phyloP scores from a whole-genome alignment of 176 grass and related monocot species.

The Lolium rigidum region DNA sequence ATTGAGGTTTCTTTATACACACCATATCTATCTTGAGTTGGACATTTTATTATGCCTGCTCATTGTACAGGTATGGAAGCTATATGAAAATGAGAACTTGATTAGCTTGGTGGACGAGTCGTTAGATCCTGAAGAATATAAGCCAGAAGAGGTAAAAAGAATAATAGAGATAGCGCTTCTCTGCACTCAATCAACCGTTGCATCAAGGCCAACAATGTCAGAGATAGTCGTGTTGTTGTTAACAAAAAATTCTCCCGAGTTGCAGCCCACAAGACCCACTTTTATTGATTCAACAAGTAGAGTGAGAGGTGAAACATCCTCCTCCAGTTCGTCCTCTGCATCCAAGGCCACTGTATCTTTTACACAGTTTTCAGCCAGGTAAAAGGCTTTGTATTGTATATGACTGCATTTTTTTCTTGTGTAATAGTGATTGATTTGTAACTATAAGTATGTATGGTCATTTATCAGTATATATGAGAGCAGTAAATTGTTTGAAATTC shows the following conservation, averaged over 20 bases:
- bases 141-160: conserved; percentile 57
- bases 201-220: conserved; percentile 80
- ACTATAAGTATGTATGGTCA: conserved; percentile 20
- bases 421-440: conserved; percentile 36
- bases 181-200: conserved; percentile 75
- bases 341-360: conserved; percentile 67
- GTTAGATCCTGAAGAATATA: conserved; percentile 66
- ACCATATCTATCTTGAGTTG: conserved; percentile 3
- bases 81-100: conserved; percentile 65
- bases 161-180: conserved; percentile 74
- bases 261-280: conserved; percentile 66
- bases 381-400: conserved; percentile 44
- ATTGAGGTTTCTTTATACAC: conserved; percentile 27
- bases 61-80: conserved; percentile 66
- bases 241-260: conserved; percentile 45
- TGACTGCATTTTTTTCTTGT: conserved; percentile 26
- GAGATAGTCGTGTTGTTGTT: conserved; percentile 69
- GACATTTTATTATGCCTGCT: conserved; percentile 24
- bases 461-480: conserved; percentile 39
- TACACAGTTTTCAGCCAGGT: conserved; percentile 60
- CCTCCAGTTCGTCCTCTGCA: conserved; percentile 64
- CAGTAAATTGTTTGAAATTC: conserved; percentile 40
- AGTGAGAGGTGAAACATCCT: conserved; percentile 55
- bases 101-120: conserved; percentile 62
- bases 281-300: conserved; percentile 74